These are phyloP conservation scores for Mucor mucedo DNA, from an alignment of 371 early-diverging fungal genomes.

Conservation along the genomic window DNA sequence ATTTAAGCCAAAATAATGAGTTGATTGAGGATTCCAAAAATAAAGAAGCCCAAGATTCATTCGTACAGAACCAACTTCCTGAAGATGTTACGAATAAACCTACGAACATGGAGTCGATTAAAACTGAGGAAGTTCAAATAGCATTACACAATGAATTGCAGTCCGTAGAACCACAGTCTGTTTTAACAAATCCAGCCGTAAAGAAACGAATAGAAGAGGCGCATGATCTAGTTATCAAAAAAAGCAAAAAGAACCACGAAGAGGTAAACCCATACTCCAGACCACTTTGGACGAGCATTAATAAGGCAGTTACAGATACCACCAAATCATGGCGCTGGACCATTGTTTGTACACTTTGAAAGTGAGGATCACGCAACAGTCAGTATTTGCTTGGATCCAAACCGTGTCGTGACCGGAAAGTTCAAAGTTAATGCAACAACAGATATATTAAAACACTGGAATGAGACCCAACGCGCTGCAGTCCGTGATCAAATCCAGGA, in stretches of 20 bases:
- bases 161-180: no score
- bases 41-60: no score
- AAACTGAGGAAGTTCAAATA: no score
- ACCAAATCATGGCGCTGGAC: slow-evolving; percentile 12
- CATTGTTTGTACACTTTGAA: slow-evolving; percentile 29
- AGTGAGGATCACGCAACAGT: slow-evolving; percentile 22
- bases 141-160: no score
- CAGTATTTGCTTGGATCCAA: slow-evolving; percentile 29
- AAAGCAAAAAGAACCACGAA: no score
- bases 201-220: not conserved
- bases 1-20: not conserved
- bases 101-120: no score
- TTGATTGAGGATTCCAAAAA: no score
- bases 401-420: slow-evolving; percentile 11
- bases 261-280: not conserved
- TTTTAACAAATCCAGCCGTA: no score
- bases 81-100: no score
- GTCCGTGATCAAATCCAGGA: slow-evolving; percentile 29
- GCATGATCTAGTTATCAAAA: not conserved
- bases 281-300: not conserved
- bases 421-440: slow-evolving; percentile 22
- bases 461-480: slow-evolving; percentile 15
- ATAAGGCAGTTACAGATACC: not conserved
- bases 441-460: slow-evolving; percentile 21
- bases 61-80: no score